phyloP scores from a whole-genome alignment of 768 basidiomycete species.

The Galerina sulciceps region DNA sequence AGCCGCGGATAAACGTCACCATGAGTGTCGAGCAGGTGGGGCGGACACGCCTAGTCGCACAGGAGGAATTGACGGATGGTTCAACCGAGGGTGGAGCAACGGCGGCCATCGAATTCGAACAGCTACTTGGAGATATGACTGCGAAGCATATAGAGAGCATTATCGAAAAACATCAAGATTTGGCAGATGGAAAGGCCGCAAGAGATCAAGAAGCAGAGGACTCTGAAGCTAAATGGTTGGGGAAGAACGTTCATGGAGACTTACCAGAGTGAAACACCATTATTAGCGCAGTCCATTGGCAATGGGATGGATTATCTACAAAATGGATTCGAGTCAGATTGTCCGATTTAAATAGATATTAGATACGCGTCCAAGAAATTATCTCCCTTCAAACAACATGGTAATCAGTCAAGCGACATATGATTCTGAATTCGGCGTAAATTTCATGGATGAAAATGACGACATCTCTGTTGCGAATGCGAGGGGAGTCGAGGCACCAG shows the following conservation, averaged over 20 bases:
- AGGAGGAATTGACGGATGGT: background rate
- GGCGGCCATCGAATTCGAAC: background rate
- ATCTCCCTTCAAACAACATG: no score
- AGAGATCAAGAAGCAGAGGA: background rate
- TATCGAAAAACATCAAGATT: background rate
- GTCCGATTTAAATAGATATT: no score
- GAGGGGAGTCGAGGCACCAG: background rate
- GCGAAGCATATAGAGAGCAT: background rate
- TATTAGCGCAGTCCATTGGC: no score
- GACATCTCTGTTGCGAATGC: background rate
- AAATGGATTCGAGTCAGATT: no score
- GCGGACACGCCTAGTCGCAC: conserved; percentile 5
- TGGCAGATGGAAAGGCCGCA: background rate
- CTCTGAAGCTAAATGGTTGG: conserved; percentile 6
- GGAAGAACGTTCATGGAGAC: conserved; percentile 5
- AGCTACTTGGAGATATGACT: background rate
- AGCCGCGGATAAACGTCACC: background rate
- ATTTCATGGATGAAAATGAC: no score
- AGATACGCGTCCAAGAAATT: no score
- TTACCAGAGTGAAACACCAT: conserved; percentile 9
- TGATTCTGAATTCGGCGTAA: no score
- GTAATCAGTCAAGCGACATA: no score
- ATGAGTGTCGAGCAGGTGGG: conserved; percentile 2
- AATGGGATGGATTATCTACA: no score
- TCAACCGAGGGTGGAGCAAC: background rate